phyloP scores from a whole-genome alignment of 306 rosid genomes.

The Hylodesmum podocarpum region DNA sequence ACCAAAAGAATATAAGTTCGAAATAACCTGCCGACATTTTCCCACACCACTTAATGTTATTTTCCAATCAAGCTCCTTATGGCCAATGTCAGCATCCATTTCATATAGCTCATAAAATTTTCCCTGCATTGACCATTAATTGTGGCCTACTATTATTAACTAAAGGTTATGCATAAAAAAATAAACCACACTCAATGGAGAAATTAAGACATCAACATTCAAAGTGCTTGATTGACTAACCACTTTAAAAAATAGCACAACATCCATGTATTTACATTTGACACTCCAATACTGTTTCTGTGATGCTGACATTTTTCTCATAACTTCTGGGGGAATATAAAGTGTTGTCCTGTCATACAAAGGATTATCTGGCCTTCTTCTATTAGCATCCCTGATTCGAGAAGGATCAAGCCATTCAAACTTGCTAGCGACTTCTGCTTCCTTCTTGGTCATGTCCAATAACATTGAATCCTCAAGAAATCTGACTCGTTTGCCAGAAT shows the following conservation, averaged over 20 bases:
- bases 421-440: conserved; percentile 61
- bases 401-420: conserved; percentile 94
- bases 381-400: conserved; percentile 71
- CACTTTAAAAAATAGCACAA: conserved; percentile 91
- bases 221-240: conserved; percentile 51
- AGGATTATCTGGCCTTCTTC: conserved; percentile 69
- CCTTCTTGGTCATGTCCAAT: conserved; percentile 42
- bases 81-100: conserved; percentile 95
- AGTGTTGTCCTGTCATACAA: conserved; percentile 69
- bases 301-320: conserved; percentile 86
- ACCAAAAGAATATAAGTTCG: not conserved
- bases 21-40: conserved; percentile 91
- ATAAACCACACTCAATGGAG: not conserved
- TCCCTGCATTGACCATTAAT: conserved; percentile 56
- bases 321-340: conserved; percentile 72
- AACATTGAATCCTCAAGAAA: conserved; percentile 51
- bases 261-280: conserved; percentile 93
- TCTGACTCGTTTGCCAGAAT: conserved; percentile 64
- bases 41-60: conserved; percentile 95
- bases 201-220: conserved; percentile 15
- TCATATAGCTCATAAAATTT: conserved; percentile 97
- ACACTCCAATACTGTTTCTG: conserved; percentile 93
- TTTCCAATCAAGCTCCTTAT: conserved; percentile 99
- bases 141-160: conserved; percentile 20
- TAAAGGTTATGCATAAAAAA: conserved; percentile 3